These are phyloP conservation scores for Paramecium sonneborni DNA, from an alignment of 73 alveolate genomes.

Conservation along the genomic window DNA sequence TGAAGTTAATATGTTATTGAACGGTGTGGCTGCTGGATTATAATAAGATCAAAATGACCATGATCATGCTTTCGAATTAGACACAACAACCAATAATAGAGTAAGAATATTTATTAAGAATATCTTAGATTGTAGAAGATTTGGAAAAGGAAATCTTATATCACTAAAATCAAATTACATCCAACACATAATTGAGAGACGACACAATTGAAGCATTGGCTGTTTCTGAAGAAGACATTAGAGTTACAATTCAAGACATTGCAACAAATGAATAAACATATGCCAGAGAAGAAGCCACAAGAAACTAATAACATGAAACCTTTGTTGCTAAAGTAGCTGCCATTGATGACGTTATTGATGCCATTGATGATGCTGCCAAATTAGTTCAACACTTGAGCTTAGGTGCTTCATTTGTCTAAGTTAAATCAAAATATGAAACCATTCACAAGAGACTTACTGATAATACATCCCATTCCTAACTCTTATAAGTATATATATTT, in stretches of 20 bases:
- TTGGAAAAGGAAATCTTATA: conserved; percentile 36
- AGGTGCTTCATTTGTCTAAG: conserved; percentile 67
- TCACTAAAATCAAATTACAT: conserved; percentile 14
- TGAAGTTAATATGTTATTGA: conserved; percentile 38
- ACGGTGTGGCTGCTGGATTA: conserved; percentile 52
- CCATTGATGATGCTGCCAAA: conserved; percentile 67
- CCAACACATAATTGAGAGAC: conserved; percentile 54
- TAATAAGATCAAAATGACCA: conserved; percentile 26
- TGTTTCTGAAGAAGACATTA: conserved; percentile 51
- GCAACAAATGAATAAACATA: conserved; percentile 47
- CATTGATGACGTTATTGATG: conserved; percentile 61
- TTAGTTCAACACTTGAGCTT: conserved; percentile 56
- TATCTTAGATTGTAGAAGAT: conserved; percentile 11
- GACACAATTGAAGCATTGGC: conserved; percentile 55
- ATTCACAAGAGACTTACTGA: conserved; percentile 55
- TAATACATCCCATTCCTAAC: conserved; percentile 51
- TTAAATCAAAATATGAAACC: conserved; percentile 53
- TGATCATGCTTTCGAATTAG: conserved; percentile 17
- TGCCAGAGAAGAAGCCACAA: conserved; percentile 60
- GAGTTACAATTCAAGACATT: conserved; percentile 52
- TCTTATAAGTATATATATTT: conserved; percentile 29
- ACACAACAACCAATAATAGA: neutral
- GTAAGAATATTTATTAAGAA: conserved; percentile 2
- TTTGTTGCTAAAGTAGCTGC: conserved; percentile 45
- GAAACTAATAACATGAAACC: conserved; percentile 47